Percentiles rank a stretch among this genome's conserved stretches.
Conservation (phyloP, 179 eudicot species). For the Spinacia oleracea region DNA sequence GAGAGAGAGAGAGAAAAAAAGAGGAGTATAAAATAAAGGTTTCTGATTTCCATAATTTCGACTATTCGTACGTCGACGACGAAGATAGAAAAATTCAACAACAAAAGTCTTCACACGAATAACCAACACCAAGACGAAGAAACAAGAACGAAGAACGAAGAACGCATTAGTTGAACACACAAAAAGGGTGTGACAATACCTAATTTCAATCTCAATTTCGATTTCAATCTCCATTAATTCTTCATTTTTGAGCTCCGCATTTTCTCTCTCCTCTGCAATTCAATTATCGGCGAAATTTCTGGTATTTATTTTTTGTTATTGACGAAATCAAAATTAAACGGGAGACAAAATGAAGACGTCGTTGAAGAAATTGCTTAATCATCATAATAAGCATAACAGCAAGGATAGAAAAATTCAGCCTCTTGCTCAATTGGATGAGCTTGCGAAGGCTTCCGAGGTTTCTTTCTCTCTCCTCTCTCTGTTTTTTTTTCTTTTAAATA, state of each 20-base stretch:
- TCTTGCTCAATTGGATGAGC: slow-evolving; percentile 65
- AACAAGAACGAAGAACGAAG: slow-evolving; percentile 5
- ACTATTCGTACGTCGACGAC: background rate
- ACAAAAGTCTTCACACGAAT: background rate
- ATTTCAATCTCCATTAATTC: background rate
- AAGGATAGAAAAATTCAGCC: slow-evolving; percentile 37
- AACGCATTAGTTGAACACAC: slow-evolving; percentile 20
- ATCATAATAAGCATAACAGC: slow-evolving; percentile 38
- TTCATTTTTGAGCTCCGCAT: background rate
- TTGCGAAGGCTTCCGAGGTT: slow-evolving; percentile 74
- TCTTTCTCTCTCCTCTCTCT: background rate
- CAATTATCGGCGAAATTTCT: background rate
- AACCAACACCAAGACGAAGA: background rate
- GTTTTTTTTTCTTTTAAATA: background rate
- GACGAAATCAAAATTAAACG: background rate
- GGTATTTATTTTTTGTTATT: too few relatives aligned
- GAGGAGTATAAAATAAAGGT: background rate
- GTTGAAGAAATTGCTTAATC: slow-evolving; percentile 63
- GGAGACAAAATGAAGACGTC: slow-evolving; percentile 59
- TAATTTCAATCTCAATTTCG: background rate
- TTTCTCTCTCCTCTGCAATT: background rate
- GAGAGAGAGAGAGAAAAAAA: background rate
- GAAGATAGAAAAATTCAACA: background rate
- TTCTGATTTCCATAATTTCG: background rate
- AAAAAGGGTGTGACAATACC: background rate